Percentiles rank a stretch among this genome's conserved stretches.
These are phyloP conservation scores for Fusarium sp. DNA, from an alignment of 2,329 filamentous ascomycete species.

Conservation along the genomic window DNA sequence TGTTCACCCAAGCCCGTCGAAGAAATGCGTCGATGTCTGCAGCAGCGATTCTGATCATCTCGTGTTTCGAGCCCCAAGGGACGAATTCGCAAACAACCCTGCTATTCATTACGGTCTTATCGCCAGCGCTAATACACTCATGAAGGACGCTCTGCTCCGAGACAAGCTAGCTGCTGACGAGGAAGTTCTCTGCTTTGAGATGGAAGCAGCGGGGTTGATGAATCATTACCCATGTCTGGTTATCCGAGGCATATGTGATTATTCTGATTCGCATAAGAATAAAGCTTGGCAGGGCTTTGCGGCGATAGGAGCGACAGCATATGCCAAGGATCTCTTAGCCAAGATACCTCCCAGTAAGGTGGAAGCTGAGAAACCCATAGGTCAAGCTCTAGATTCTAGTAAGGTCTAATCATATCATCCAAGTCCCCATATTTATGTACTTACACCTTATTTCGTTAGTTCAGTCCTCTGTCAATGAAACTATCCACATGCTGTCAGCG, in stretches of 20 bases:
- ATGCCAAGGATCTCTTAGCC: not conserved
- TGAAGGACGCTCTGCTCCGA: conserved; percentile 27
- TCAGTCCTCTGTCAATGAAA: too few relatives aligned
- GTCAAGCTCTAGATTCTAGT: too few relatives aligned
- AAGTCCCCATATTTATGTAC: too few relatives aligned
- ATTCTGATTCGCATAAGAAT: not conserved
- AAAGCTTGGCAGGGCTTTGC: conserved; percentile 55
- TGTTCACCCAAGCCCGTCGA: conserved; percentile 1
- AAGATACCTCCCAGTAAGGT: too few relatives aligned
- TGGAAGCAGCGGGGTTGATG: not conserved
- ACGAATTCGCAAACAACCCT: conserved; percentile 24
- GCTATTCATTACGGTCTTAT: conserved; percentile 43
- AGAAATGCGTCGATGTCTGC: conserved; percentile 6
- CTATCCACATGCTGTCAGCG: too few relatives aligned
- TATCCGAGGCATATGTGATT: not conserved
- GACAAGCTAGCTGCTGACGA: conserved; percentile 3
- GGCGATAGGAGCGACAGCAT: conserved; percentile 51
- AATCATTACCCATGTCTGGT: not conserved
- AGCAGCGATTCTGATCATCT: conserved; percentile 2
- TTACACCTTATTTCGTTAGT: too few relatives aligned
- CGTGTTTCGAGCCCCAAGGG: conserved; percentile 8
- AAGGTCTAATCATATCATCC: too few relatives aligned
- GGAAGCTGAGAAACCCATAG: too few relatives aligned
- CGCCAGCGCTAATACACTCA: conserved; percentile 34
- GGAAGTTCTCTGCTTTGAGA: not conserved